Percentiles rank a stretch among this genome's conserved stretches.
Evolutionary conservation across 164 flowering plant species (phyloP).

Genomic region (Kingdonia uniflora): DNA sequence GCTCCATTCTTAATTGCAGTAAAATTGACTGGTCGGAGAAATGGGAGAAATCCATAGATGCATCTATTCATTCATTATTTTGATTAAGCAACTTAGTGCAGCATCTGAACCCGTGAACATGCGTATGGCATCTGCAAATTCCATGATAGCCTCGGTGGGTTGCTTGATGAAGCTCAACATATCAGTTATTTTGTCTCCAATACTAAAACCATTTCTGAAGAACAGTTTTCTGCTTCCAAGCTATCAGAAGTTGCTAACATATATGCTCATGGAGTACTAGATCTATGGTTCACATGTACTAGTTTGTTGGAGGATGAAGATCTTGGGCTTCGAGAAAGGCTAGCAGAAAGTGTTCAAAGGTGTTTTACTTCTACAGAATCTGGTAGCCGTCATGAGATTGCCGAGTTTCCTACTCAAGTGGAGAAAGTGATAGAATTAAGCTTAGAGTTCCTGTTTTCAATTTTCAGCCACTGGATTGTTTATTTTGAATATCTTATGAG

Average conservation of each 20-base stretch:
- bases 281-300: slow-evolving; percentile 70
- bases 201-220: slow-evolving; percentile 20
- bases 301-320: slow-evolving; percentile 91
- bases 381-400: slow-evolving; percentile 14
- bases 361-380: slow-evolving; percentile 24
- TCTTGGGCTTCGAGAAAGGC: slow-evolving; percentile 50
- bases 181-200: slow-evolving; percentile 33
- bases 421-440: slow-evolving; percentile 70
- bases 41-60: slow-evolving; percentile 25
- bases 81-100: slow-evolving; percentile 44
- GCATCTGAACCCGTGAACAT: slow-evolving; percentile 72
- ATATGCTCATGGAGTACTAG: slow-evolving; percentile 49
- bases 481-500: slow-evolving; percentile 48
- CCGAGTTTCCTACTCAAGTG: slow-evolving; percentile 56
- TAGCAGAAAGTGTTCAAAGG: slow-evolving; percentile 55
- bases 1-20: slow-evolving; percentile 15
- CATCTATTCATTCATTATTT: slow-evolving; percentile 31
- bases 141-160: slow-evolving; percentile 80
- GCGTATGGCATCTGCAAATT: slow-evolving; percentile 81
- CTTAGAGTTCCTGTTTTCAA: slow-evolving; percentile 61
- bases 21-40: slow-evolving; percentile 16
- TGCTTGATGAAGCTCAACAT: slow-evolving; percentile 52
- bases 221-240: slow-evolving; percentile 9
- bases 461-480: slow-evolving; percentile 69
- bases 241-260: slow-evolving; percentile 31